Conservation (phyloP, 2,329 filamentous ascomycete genomes). For the Orbilia javanica region DNA sequence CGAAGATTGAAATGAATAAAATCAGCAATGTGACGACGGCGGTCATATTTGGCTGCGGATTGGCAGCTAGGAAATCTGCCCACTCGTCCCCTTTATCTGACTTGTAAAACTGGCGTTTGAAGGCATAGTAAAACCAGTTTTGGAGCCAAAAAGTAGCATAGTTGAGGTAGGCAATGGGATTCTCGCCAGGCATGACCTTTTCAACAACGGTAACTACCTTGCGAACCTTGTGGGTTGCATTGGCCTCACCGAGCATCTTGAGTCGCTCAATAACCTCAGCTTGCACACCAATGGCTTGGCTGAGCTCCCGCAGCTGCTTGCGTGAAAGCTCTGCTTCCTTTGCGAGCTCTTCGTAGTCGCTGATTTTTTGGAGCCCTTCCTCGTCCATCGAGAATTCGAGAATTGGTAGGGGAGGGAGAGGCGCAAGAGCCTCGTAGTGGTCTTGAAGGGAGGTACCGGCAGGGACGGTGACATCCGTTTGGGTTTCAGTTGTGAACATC, state of each 20-base stretch:
- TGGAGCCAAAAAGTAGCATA: conserved; percentile 54
- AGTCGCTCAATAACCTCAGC: conserved; percentile 46
- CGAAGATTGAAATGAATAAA: conserved; percentile 22
- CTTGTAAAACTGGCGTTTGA: conserved; percentile 29
- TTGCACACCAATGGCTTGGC: conserved; percentile 46
- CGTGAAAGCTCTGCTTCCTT: conserved; percentile 42
- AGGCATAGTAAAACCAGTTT: conserved; percentile 42
- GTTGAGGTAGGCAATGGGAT: conserved; percentile 55
- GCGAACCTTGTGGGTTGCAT: conserved; percentile 37
- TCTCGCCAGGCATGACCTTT: conserved; percentile 43
- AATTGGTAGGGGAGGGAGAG: conserved; percentile 30
- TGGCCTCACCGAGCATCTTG: conserved; percentile 50
- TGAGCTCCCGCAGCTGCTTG: conserved; percentile 42
- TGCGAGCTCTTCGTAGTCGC: conserved; percentile 49
- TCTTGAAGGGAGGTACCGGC: conserved; percentile 36
- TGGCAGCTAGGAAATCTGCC: conserved; percentile 35
- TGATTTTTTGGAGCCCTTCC: conserved; percentile 45
- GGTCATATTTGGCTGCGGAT: conserved; percentile 36
- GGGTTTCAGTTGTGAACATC: conserved; percentile 49
- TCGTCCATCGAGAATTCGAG: conserved; percentile 56
- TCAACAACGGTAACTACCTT: conserved; percentile 28
- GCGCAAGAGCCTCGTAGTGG: conserved; percentile 28
- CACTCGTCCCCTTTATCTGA: conserved; percentile 50
- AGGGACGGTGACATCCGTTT: conserved; percentile 37
- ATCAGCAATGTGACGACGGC: conserved; percentile 32